Percentiles rank a stretch among this genome's conserved stretches.
Conservation (phyloP, 257 asterid species). For the Solanum tacnaense region DNA sequence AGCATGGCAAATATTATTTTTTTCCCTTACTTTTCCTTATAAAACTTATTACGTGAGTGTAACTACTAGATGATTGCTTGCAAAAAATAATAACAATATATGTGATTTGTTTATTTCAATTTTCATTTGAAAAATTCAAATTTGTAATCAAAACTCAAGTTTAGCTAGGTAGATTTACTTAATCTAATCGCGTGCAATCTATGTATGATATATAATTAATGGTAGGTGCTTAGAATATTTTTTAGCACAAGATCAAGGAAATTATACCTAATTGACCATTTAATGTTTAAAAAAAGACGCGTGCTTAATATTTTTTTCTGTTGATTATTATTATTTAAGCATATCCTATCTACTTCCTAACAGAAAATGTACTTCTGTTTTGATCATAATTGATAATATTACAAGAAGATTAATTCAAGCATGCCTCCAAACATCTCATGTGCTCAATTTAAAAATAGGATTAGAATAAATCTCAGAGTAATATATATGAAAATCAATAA, state of each 20-base stretch:
- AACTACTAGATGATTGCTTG: background rate
- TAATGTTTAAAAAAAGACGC: background rate
- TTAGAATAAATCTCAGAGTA: background rate
- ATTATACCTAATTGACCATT: background rate
- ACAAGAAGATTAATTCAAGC: background rate
- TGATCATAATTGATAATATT: background rate
- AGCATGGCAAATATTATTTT: background rate
- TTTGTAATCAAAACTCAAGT: background rate
- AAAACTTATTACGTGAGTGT: background rate
- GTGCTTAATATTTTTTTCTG: background rate
- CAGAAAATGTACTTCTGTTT: background rate
- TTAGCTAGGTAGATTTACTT: background rate
- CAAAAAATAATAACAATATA: background rate
- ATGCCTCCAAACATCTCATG: background rate
- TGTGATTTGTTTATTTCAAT: background rate
- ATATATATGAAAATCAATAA: background rate
- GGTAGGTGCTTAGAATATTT: background rate
- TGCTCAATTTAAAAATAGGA: background rate
- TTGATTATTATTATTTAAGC: background rate
- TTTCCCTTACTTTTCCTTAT: background rate
- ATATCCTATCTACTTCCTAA: background rate
- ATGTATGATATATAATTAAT: background rate
- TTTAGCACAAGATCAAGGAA: background rate
- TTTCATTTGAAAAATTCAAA: background rate
- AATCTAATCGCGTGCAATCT: background rate